A percentile compares a stretch with the other conserved stretches of the same genome.
These are phyloP conservation scores for Coprinellus aureogranulatus DNA, from an alignment of 768 basidiomycete genomes.

Conservation along the genomic window DNA sequence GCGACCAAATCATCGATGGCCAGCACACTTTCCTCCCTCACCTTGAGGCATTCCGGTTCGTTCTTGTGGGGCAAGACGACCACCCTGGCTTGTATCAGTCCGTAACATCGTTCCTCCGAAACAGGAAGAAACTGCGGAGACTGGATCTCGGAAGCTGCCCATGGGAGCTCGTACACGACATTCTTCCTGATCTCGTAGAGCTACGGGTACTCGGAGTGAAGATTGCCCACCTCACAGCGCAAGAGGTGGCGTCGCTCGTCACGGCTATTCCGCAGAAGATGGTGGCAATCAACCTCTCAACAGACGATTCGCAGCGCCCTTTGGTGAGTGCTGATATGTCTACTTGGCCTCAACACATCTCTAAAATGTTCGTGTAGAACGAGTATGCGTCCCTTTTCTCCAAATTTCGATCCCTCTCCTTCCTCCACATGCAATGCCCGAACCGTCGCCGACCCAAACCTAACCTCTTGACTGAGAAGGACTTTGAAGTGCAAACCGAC, in stretches of 20 bases:
- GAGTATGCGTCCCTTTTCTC: conserved; percentile 50
- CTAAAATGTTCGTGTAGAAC: conserved; percentile 33
- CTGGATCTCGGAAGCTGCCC: conserved; percentile 66
- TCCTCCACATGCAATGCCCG: conserved; percentile 57
- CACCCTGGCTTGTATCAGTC: conserved; percentile 50
- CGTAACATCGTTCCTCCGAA: conserved; percentile 52
- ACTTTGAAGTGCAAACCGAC: conserved; percentile 56
- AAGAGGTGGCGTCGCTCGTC: conserved; percentile 37
- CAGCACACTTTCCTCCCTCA: conserved; percentile 61
- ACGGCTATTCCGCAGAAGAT: conserved; percentile 43
- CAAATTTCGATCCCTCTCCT: conserved; percentile 48
- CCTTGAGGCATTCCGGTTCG: conserved; percentile 61
- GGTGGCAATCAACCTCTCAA: conserved; percentile 53
- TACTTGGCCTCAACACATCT: neutral
- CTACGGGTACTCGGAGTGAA: conserved; percentile 58
- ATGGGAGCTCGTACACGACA: conserved; percentile 53
- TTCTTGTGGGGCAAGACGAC: conserved; percentile 63
- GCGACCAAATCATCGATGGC: conserved; percentile 59
- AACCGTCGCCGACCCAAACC: conserved; percentile 52
- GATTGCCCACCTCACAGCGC: conserved; percentile 47
- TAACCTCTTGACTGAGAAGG: conserved; percentile 57
- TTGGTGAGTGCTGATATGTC: conserved; percentile 36
- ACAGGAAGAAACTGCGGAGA: conserved; percentile 46
- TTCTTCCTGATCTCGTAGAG: conserved; percentile 50
- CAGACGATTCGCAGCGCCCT: conserved; percentile 47